Base-by-base conservation (phyloP, 1,284 basidiomycete species). In the Fomes fomentarius region DNA sequence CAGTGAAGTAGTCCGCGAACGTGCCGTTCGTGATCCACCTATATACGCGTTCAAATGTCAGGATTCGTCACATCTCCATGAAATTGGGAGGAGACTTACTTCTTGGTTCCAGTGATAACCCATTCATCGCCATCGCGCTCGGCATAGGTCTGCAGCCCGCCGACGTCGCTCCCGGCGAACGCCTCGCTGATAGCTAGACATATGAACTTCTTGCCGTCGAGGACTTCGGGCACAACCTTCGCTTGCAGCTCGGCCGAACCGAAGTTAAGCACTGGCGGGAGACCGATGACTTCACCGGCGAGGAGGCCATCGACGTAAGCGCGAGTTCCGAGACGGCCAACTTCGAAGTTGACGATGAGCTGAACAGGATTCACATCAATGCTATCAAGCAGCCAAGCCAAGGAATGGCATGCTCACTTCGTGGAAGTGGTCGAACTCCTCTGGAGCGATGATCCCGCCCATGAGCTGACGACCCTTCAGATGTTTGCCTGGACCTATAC, bases 21-120 rank as follows among this genome's bases (percentile, higher is more conserved):
- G 77, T 83, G 41, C 94, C 95, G 64, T 96, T 97, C 41, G 95
- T 96, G 66, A 98, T 98, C 95, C 95, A 97, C 63, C 85, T 88
- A 31, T 21, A 28, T n/a, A 30, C 7, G 33, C 38, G 1, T 14
- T 24, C 17, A 42, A 14, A 28, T 10, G 34, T 52, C 40, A 30
- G 19, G 15, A 35, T 33, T 48, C 28, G 14, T 15, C 25, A 24
- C 8, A 38, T 26, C 17, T 28, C 1, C 34, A 15, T 22, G 4
- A 37, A 12, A 17, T 17, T 19, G 26, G 19, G 33, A 14, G 30
- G n/a, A 35, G 6, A 62, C 72, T 11, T 49, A 84, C 85, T 91
- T 91, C 73, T 96, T 96, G 7, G 91, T 94, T 8, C 94, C 94
- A 51, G 89, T 94, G 61, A 97, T 85, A 15, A 93, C 80, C 90